Evolutionary conservation across 140 eudicot species (phyloP), one percentile per base, ranked within the genome.

Genomic region (Anethum foeniculum): DNA sequence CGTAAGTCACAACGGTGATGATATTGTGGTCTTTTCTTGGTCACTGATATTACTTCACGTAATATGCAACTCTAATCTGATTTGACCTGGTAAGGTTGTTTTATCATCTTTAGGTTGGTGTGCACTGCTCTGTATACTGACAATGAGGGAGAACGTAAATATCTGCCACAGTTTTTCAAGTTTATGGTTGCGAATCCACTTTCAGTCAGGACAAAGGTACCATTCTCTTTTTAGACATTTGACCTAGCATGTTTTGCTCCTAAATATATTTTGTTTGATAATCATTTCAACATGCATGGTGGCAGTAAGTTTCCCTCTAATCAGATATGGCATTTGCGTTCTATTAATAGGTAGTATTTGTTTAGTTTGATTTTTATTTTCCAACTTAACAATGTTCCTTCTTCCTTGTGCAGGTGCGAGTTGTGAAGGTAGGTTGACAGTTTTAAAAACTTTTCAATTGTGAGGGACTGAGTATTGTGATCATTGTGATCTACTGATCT

Each of bases 151-250:
- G 99, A 95, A 67, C 96, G 97, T 82, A 92, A 95, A 86, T 90
- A 95, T 91, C 99, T 95, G 80, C 99, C 99, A 21, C 99, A 92
- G 82, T 95, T 89, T 83, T 95, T 92, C 90, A 95, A 95, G 83
- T 95, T 95, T 86, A 88, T 88, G 34, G 99, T 95, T 79, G 92
- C 99, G 27, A 95, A 95, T 87, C 99, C 99, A 47, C 97, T 95
- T 80, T 95, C 99, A 62, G 99, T 95, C 52, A 89, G 90, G 86
- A 95, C 99, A 51, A 95, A 95, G 99, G 99, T 94, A 92, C 73
- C 28, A 51, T 34, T 34, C 72, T 54, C 28, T 54, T 54, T 51
- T 15, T 81, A 47, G 52, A 78, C 54, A 44, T 71, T 76, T 19
- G 58, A 51, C 76, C 73, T 52, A 38, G 68, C 43, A 79, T 74